A percentile compares a stretch with the other conserved stretches of the same genome.
These are phyloP conservation scores for Morella rubra DNA, from an alignment of 306 rosid species.

Conservation along the genomic window DNA sequence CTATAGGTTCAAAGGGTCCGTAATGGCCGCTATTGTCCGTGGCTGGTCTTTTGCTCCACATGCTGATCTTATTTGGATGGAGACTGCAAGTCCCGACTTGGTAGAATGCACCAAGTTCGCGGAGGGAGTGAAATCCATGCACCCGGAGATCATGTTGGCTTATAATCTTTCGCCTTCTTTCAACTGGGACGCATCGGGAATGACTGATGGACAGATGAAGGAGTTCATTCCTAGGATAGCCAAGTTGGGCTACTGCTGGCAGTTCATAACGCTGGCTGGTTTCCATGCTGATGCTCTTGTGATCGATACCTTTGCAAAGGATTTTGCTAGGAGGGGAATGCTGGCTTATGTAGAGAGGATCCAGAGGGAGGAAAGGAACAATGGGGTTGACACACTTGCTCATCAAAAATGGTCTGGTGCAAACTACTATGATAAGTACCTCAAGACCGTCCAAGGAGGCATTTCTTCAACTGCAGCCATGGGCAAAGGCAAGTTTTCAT, in stretches of 20 bases:
- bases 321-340: constrained; percentile 84
- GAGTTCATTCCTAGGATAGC: constrained; percentile 88
- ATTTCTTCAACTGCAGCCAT: constrained; percentile 95
- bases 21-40: constrained; percentile 70
- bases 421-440: constrained; percentile 84
- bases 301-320: constrained; percentile 71
- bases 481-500: constrained; percentile 72
- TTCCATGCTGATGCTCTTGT: constrained; percentile 83
- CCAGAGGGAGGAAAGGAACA: constrained; percentile 91
- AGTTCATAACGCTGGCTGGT: constrained; percentile 89
- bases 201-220: constrained; percentile 69
- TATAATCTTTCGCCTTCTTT: constrained; percentile 95
- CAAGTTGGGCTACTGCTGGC: constrained; percentile 84
- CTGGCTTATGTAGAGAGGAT: constrained; percentile 90
- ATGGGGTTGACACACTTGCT: constrained; percentile 92
- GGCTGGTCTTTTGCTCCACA: constrained; percentile 83
- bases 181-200: constrained; percentile 98
- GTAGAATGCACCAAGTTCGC: constrained; percentile 76
- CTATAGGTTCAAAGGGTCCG: constrained; percentile 79
- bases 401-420: constrained; percentile 99
- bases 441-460: constrained; percentile 96
- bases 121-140: constrained; percentile 57
- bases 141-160: constrained; percentile 70
- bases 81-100: constrained; percentile 65
- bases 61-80: constrained; percentile 94